Base-by-base conservation (phyloP, 2,329 filamentous ascomycete species). In the Orbilia quercus region DNA sequence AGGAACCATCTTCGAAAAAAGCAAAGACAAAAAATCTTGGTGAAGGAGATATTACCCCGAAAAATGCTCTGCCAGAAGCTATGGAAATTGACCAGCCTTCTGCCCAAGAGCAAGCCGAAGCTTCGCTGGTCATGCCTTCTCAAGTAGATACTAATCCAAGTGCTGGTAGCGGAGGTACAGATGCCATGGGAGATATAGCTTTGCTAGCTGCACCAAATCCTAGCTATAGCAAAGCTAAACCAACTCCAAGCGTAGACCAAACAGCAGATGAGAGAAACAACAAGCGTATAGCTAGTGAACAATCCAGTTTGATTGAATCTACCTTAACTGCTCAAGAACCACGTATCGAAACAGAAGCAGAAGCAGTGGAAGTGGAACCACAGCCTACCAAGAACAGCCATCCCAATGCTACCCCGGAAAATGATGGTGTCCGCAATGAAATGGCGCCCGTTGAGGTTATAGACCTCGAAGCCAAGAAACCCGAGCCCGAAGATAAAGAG, bases 1-100 rank as follows among this genome's bases (percentile, higher is more conserved):
- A 59, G 44, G 7, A 14, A 0, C 47, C 51, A 14, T 36, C 67
- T 18, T 34, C 53, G 2, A 72, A 72, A 25, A 72, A 44, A 16
- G 25, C 22, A 22, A 72, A 64, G 16, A 65, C 18, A n/a, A 45
- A 16, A 11, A 28, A 16, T 7, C 9, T 16, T n/a, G 44, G 38
- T 44, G 14, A 36, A 2, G 2, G 12, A 3, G 20, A 7, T n/a
- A 11, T 23, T n/a, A 18, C 18, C 20, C 4, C 11, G 4, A 20
- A 45, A 28, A 2, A 12, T 22, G n/a, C n/a, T 11, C 23, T n/a
- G 3, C 31, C 2, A 42, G 51, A 44, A 2, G 11, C 22, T 12
- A 66, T 66, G 34, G 53, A 58, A 9, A 34, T 51, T 4, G 51
- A 58, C 23, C 31, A n/a, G 12, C n/a, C 18, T 40, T n/a, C 7